Percentiles rank a stretch among this genome's conserved stretches.
phyloP scores from a whole-genome alignment of 306 rosid species.

The Gleditsia sinensis region DNA sequence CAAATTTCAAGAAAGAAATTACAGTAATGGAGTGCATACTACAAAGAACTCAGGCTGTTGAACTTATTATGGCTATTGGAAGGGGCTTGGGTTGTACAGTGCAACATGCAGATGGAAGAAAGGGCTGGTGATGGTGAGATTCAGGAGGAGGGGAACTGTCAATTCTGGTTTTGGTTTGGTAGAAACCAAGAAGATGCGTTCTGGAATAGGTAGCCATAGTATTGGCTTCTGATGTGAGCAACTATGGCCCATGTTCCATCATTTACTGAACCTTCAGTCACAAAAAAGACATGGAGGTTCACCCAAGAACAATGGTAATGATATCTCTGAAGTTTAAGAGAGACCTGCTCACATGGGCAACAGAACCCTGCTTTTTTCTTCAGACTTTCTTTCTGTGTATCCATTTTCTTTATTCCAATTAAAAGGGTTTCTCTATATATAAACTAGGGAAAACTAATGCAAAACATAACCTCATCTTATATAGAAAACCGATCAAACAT shows the following conservation, averaged over 20 bases:
- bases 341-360: slow-evolving; percentile 36
- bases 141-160: not conserved
- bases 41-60: not conserved
- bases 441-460: too few relatives aligned
- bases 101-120: not conserved
- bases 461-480: too few relatives aligned
- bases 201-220: too few relatives aligned
- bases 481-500: too few relatives aligned
- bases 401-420: too few relatives aligned
- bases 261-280: slow-evolving; percentile 74
- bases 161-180: too few relatives aligned
- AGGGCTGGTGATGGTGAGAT: not conserved
- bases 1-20: not conserved
- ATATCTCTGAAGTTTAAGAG: slow-evolving; percentile 60
- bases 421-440: too few relatives aligned
- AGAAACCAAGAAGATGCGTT: too few relatives aligned
- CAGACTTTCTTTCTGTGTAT: not conserved
- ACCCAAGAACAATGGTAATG: slow-evolving; percentile 64
- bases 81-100: not conserved
- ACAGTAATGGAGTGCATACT: not conserved
- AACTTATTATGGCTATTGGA: not conserved
- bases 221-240: not conserved
- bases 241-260: slow-evolving; percentile 40
- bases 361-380: slow-evolving; percentile 32
- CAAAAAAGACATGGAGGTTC: slow-evolving; percentile 54